Percentiles rank a stretch among this genome's conserved stretches.
Evolutionary conservation across 192 early-diverging fungal genomes (phyloP).

Genomic region (Ramicandelaber brevisporus): DNA sequence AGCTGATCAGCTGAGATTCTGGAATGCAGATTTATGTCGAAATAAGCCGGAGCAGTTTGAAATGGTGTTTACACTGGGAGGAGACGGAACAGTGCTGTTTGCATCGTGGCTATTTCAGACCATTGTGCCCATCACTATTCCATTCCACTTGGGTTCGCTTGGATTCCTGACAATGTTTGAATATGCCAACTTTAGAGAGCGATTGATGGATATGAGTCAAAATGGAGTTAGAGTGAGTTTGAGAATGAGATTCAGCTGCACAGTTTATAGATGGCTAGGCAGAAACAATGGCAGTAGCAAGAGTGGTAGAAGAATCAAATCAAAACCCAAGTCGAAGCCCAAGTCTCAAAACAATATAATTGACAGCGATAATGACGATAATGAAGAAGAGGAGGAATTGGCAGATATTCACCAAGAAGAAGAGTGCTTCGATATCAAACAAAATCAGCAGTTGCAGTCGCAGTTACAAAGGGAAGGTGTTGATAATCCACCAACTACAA

Average conservation of each 20-base stretch:
- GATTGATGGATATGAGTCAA: conserved; percentile 31
- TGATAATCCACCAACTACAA: no score
- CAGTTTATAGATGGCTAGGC: conserved; percentile 39
- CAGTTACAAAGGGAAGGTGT: no score
- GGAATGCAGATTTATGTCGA: conserved; percentile 49
- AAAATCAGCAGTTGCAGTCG: conserved; percentile 1
- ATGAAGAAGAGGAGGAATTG: conserved; percentile 10
- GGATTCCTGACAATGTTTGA: conserved; percentile 88
- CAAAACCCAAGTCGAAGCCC: no score
- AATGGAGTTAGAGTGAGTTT: conserved; percentile 59
- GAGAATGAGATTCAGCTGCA: conserved; percentile 77
- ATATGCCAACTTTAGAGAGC: conserved; percentile 25
- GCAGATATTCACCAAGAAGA: conserved; percentile 2
- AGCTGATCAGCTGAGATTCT: conserved; percentile 29
- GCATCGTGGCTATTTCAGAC: conserved; percentile 75
- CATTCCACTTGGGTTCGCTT: conserved; percentile 79
- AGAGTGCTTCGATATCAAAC: not conserved
- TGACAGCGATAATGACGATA: conserved; percentile 9
- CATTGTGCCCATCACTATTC: conserved; percentile 72
- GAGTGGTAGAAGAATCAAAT: conserved; percentile 6
- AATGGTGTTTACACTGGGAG: conserved; percentile 81
- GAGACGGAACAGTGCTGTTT: conserved; percentile 87
- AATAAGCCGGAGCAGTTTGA: conserved; percentile 46
- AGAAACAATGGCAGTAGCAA: conserved; percentile 12
- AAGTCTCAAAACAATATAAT: conserved; percentile 6